A percentile compares a stretch with the other conserved stretches of the same genome.
Conservation (phyloP, 225 moss, liverwort and hornwort species). For the Climacium dendroides region DNA sequence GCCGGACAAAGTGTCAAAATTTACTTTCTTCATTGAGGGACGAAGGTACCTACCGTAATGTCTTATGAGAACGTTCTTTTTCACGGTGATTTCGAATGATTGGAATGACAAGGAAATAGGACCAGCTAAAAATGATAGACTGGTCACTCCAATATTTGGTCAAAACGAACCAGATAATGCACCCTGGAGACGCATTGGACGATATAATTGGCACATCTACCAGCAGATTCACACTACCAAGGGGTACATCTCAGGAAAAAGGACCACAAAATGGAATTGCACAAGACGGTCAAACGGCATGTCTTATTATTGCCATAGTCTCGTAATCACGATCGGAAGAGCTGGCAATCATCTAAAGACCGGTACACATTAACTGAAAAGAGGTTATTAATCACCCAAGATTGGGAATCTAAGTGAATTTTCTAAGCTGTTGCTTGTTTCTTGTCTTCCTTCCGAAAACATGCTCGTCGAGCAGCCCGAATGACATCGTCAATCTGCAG, state of each 20-base stretch:
- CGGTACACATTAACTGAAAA: neutral
- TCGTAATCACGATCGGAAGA: neutral
- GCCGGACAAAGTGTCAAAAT: neutral
- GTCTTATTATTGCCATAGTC: constrained; percentile 8
- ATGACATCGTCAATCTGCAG: constrained; percentile 42
- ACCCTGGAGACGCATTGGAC: neutral
- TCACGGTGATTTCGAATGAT: neutral
- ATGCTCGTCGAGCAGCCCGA: constrained; percentile 49
- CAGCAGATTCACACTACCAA: neutral
- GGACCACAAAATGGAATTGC: neutral
- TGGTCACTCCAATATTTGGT: neutral
- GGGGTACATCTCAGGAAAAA: neutral
- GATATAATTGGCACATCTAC: neutral
- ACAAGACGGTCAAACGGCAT: neutral
- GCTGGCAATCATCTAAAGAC: neutral
- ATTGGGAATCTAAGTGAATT: neutral
- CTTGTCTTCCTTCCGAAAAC: constrained; percentile 36
- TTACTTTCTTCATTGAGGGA: neutral
- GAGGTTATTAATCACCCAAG: constrained; percentile 14
- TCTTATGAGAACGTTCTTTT: no score
- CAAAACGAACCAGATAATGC: neutral
- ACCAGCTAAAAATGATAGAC: neutral
- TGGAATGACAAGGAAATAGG: neutral
- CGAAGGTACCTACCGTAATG: neutral
- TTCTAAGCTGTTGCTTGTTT: constrained; percentile 39